Evolutionary conservation across 352 stramenopile genomes (phyloP).

Genomic region (Phytopythium cucurbitacearum): DNA sequence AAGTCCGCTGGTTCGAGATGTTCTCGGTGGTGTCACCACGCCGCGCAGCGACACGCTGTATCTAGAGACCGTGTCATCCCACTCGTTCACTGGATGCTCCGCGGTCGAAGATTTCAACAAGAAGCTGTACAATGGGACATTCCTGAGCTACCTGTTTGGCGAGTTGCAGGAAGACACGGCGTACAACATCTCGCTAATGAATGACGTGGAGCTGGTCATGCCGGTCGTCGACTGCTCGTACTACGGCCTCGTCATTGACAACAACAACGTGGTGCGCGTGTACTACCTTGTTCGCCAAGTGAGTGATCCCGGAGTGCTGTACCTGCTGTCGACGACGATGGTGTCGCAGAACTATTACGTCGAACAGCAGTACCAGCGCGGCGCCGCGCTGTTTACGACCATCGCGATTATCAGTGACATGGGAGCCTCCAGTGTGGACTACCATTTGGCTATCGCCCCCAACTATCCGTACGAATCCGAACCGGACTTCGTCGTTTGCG

Average conservation of each 20-base stretch:
- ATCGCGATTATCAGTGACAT: conserved; percentile 26
- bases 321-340: conserved; percentile 18
- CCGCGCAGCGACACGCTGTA: conserved; percentile 26
- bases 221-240: conserved; percentile 20
- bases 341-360: conserved; percentile 26
- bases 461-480: conserved; percentile 21
- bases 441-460: conserved; percentile 21
- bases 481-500: background rate
- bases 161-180: conserved; percentile 11
- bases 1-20: conserved; percentile 21
- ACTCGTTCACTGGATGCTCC: conserved; percentile 15
- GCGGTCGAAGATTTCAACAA: conserved; percentile 9
- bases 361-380: conserved; percentile 12
- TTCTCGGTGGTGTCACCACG: conserved; percentile 20
- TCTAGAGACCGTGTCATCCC: conserved; percentile 12
- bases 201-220: conserved; percentile 21
- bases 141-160: conserved; percentile 13
- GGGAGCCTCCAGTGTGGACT: conserved; percentile 6
- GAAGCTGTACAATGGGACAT: conserved; percentile 17
- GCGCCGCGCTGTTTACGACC: conserved; percentile 11
- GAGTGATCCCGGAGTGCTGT: conserved; percentile 11
- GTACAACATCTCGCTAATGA: conserved; percentile 30
- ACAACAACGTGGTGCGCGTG: conserved; percentile 13
- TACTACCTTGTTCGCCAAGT: conserved; percentile 21
- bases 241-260: conserved; percentile 10